These are phyloP conservation scores for Umbellularia californica DNA, from an alignment of 164 flowering plant species.

Conservation along the genomic window DNA sequence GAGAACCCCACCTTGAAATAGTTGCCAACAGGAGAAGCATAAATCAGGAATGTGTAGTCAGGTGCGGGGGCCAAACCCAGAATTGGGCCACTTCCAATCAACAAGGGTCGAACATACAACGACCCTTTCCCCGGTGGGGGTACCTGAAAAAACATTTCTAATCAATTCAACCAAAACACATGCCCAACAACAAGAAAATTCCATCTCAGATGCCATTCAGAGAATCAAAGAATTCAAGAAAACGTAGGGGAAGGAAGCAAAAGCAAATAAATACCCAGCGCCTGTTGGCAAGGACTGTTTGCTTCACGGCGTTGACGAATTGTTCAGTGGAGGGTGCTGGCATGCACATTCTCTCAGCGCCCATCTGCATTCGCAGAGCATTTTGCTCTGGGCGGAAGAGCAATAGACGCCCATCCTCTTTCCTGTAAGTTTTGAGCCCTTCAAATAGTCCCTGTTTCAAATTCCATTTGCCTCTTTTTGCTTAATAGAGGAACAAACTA, in stretches of 20 bases:
- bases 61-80: slow-evolving; percentile 82
- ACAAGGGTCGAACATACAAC: slow-evolving; percentile 76
- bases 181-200: too few relatives aligned
- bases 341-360: slow-evolving; percentile 94
- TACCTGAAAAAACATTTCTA: slow-evolving; percentile 32
- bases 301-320: slow-evolving; percentile 75
- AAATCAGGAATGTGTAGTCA: slow-evolving; percentile 71
- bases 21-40: slow-evolving; percentile 87
- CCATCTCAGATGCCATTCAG: too few relatives aligned
- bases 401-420: slow-evolving; percentile 47
- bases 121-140: slow-evolving; percentile 95
- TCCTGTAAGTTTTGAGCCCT: slow-evolving; percentile 80
- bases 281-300: slow-evolving; percentile 62
- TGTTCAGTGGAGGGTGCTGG: slow-evolving; percentile 74
- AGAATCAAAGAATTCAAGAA: too few relatives aligned
- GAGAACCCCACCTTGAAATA: slow-evolving; percentile 64
- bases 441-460: slow-evolving; percentile 63
- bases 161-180: too few relatives aligned
- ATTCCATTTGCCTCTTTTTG: neutral
- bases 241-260: too few relatives aligned
- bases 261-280: slow-evolving; percentile 62
- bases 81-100: slow-evolving; percentile 76
- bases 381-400: slow-evolving; percentile 86
- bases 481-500: too few relatives aligned
- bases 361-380: slow-evolving; percentile 65